Evolutionary conservation across 495 filamentous ascomycete species (phyloP), one percentile per base, ranked within the genome.

Genomic region (Talaromyces thailandensis): DNA sequence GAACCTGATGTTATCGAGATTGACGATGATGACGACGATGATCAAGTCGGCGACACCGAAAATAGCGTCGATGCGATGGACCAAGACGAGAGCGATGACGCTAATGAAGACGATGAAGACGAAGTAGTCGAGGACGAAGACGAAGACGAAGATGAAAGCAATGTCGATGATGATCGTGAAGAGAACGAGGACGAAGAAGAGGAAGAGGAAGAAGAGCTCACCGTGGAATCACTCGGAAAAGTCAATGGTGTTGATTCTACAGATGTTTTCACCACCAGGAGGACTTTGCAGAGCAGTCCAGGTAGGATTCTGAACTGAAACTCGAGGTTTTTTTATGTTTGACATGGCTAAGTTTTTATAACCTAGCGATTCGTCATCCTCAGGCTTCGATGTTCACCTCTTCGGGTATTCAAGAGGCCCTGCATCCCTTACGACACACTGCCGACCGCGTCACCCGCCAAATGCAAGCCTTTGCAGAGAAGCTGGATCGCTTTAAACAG

Each of bases 401-500:
- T 7, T 73, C 75, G 8, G 76, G 79, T 60, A 75, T 78, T 24
- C 77, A 80, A 50, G 70, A 81, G 72, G 79, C 75, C 18, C 69
- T 86, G 35, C 79, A 81, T 52, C 82, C 83, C 53, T 76, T 86
- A 63, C 81, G 79, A 65, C 74, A 74, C n/a, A 80, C 82, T 21
- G 83, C 82, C 57, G 83, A 86, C 62, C 80, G 83, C 6, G 81
- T 86, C 43, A 83, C 82, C 58, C 79, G 79, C 58, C 85, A 89
- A 66, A 82, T 88, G 56, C 82, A 88, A 66, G 78, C 76, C 23
- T 89, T 88, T 64, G 86, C 86, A n/a, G 79, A 85, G 62, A 78
- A 78, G 64, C 73, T 89, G n/a, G 86, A 88, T 66, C 76, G 77
- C 48, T 84, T 86, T 48, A 81, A 77, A 62, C 75, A 75, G 51